Base-by-base conservation (phyloP, 345 rosid species). In the Corchorus capsularis region DNA sequence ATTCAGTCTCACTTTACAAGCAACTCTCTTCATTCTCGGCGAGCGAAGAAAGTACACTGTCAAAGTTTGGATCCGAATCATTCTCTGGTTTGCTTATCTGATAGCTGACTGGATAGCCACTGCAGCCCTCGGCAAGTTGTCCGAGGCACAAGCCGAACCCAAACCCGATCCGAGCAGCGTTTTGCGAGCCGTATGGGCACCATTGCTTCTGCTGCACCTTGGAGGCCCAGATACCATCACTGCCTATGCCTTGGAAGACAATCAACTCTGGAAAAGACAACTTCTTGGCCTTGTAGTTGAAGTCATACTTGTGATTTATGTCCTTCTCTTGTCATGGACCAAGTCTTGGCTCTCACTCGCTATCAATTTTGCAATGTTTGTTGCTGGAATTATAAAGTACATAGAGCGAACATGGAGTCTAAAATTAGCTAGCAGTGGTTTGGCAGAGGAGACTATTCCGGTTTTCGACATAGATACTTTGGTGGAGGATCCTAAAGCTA, bases 191-290 rank as follows among this genome's bases (percentile, higher is more conserved):
- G 7, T 45, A 39, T 85, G 81, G 82, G 74, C 83, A 4, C 81
- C 82, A 2, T 72, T 82, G 60, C 80, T 85, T 19, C 50, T 85
- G 17, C 34, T 82, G 63, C 84, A 82, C 60, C 46, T 78, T 0
- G 82, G 84, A 7, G 82, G 85, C 3, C 82, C 80, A 6, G 83
- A 85, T 10, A 72, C 69, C 12, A 80, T 81, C 66, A 79, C 81
- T 2, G 75, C 81, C 0, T 77, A 70, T n/a, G 8, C 84, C 37
- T 6, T 80, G 59, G 84, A 85, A 68, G 88, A 81, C 72, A 85
- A 85, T 27, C 79, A 80, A 45, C 35, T 80, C n/a, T 82, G 85
- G 83, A 8, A 49, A 4, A 75, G 84, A 59, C 73, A 78, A 37
- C 37, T 78, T 3, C 72, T 66, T 5, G 19, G 20, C 8, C 8